Conservation (phyloP, 1,139 yeast genomes). For the Petasospora rhodanensis region DNA sequence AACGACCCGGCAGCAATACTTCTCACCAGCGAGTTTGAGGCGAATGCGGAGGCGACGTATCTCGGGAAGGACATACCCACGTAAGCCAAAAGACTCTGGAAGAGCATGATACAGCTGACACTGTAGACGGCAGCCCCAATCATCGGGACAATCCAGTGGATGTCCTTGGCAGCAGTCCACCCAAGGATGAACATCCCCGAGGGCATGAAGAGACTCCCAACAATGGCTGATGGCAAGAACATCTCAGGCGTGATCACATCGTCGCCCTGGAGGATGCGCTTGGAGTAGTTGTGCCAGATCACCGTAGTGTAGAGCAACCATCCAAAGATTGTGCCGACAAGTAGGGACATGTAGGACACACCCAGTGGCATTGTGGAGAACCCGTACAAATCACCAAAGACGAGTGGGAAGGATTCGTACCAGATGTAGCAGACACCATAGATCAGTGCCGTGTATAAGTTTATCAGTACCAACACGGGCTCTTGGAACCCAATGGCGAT, state of each 20-base stretch:
- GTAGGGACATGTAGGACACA: conserved; percentile 39
- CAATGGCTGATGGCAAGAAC: conserved; percentile 40
- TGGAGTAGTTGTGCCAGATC: too few species aligned
- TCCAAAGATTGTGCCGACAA: conserved; percentile 34
- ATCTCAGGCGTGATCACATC: too few species aligned
- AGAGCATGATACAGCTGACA: conserved; percentile 36
- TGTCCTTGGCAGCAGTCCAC: conserved; percentile 40
- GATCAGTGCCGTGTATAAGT: conserved; percentile 48
- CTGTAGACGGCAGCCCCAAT: conserved; percentile 40
- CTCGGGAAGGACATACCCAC: conserved; percentile 32
- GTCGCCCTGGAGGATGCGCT: too few species aligned
- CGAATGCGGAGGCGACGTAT: conserved; percentile 55
- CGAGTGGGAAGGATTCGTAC: conserved; percentile 61
- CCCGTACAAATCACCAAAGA: conserved; percentile 38
- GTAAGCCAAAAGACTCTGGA: conserved; percentile 33
- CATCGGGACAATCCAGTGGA: conserved; percentile 43
- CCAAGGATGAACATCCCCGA: conserved; percentile 44
- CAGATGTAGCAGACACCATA: conserved; percentile 53
- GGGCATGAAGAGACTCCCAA: conserved; percentile 41
- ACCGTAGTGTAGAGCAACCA: too few species aligned
- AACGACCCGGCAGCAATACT: conserved; percentile 55
- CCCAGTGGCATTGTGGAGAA: conserved; percentile 51
- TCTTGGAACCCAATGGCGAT: conserved; percentile 39
- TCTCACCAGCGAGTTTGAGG: conserved; percentile 50
- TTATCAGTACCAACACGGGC: conserved; percentile 43